phyloP scores from a whole-genome alignment of 2,329 filamentous ascomycete genomes.

The Aspergillus uvarum region DNA sequence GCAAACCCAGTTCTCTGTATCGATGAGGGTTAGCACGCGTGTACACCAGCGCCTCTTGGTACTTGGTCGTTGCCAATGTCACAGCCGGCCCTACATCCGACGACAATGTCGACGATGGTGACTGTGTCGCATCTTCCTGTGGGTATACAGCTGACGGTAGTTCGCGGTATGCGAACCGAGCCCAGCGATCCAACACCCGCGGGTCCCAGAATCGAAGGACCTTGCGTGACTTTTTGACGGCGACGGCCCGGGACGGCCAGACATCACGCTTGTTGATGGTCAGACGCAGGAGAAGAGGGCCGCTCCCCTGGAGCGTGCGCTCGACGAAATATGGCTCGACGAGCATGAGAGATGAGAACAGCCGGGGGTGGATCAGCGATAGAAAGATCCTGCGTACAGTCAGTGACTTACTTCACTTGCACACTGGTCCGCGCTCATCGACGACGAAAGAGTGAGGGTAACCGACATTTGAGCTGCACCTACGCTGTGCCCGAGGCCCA shows the following conservation, averaged over 20 bases:
- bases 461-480: slow-evolving; percentile 34
- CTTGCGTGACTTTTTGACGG: background rate
- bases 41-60: slow-evolving; percentile 26
- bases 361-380: slow-evolving; percentile 9
- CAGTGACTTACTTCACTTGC: background rate
- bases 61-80: slow-evolving; percentile 1
- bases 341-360: slow-evolving; percentile 7
- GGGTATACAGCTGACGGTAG: background rate
- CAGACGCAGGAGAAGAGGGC: background rate
- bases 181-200: background rate
- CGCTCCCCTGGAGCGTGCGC: background rate
- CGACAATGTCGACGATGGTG: background rate
- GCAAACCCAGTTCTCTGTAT: slow-evolving; percentile 29
- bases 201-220: background rate
- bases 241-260: background rate
- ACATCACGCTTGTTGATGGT: background rate
- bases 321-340: slow-evolving; percentile 5
- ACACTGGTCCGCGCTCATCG: no score
- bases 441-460: background rate
- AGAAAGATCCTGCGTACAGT: background rate
- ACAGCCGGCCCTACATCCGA: background rate
- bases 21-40: slow-evolving; percentile 29
- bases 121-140: background rate
- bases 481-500: slow-evolving; percentile 14
- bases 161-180: background rate